These are phyloP conservation scores for Hypoxylon sp. DNA, from an alignment of 2,329 filamentous ascomycete species.

Conservation along the genomic window DNA sequence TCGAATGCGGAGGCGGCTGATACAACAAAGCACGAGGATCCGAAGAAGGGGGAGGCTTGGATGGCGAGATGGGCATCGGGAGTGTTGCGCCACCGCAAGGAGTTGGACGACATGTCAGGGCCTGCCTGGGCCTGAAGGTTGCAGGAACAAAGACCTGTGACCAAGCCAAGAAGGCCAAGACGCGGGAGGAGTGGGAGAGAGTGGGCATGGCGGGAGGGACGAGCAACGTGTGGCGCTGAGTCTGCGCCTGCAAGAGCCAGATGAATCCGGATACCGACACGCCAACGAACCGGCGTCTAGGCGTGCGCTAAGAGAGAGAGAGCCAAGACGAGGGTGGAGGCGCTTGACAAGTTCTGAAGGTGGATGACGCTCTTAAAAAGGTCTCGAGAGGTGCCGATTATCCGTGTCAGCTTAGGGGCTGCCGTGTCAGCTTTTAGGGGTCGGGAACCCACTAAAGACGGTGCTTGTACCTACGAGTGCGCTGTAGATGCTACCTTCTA, in stretches of 20 bases:
- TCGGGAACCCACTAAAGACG: too few relatives aligned
- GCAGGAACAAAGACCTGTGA: background rate
- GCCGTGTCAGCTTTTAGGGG: too few relatives aligned
- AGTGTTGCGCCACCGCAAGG: background rate
- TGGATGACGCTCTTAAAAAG: too few relatives aligned
- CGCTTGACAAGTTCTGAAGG: conserved; percentile 21
- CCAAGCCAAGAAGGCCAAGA: too few relatives aligned
- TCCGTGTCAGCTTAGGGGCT: too few relatives aligned
- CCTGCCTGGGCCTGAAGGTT: too few relatives aligned
- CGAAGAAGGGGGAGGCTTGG: background rate
- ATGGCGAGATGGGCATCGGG: too few relatives aligned
- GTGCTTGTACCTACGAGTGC: too few relatives aligned
- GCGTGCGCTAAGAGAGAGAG: conserved; percentile 6
- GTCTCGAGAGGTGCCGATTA: too few relatives aligned
- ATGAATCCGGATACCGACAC: conserved; percentile 3
- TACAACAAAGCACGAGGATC: conserved; percentile 5
- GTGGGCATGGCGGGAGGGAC: background rate
- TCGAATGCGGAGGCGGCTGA: conserved; percentile 23
- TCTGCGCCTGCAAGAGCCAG: background rate
- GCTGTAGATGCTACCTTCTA: too few relatives aligned
- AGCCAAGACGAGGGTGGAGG: conserved; percentile 31
- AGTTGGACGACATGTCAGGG: too few relatives aligned
- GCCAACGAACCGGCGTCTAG: conserved; percentile 3
- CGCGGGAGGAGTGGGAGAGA: background rate
- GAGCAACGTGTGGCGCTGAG: background rate